phyloP scores from a whole-genome alignment of 2,329 filamentous ascomycete species.

The Cordyceps cateniannulata region DNA sequence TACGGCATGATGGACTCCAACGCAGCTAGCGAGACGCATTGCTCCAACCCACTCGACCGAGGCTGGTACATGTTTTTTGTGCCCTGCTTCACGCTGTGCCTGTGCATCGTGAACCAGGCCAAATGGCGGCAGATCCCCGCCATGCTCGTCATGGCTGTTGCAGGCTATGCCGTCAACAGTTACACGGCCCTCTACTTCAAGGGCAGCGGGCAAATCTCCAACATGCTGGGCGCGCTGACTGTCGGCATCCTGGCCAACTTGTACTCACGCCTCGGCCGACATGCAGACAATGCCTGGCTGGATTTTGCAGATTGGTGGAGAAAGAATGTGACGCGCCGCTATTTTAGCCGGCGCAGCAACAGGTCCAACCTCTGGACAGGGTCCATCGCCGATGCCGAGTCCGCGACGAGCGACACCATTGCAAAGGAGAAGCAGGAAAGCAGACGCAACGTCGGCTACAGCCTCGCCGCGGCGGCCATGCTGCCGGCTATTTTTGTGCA shows the following conservation, averaged over 20 bases:
- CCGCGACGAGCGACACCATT: slow-evolving; percentile 19
- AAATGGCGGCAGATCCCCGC: slow-evolving; percentile 72
- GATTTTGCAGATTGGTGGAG: slow-evolving; percentile 46
- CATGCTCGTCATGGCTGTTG: slow-evolving; percentile 67
- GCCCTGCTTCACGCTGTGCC: slow-evolving; percentile 63
- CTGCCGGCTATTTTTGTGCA: slow-evolving; percentile 78
- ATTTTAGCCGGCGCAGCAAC: slow-evolving; percentile 23
- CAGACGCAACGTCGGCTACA: slow-evolving; percentile 55
- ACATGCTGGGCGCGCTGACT: slow-evolving; percentile 68
- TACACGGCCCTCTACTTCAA: slow-evolving; percentile 62
- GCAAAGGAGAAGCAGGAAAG: slow-evolving; percentile 22
- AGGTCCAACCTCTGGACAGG: slow-evolving; percentile 26
- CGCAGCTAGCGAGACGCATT: slow-evolving; percentile 40
- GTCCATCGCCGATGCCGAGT: slow-evolving; percentile 27
- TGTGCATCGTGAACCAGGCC: slow-evolving; percentile 75
- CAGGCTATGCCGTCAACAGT: slow-evolving; percentile 70
- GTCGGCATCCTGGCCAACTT: slow-evolving; percentile 74
- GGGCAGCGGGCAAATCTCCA: slow-evolving; percentile 67
- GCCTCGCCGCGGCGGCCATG: slow-evolving; percentile 77
- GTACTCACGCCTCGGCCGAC: slow-evolving; percentile 62
- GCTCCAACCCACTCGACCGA: slow-evolving; percentile 37
- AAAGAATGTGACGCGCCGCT: slow-evolving; percentile 31
- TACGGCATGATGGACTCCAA: slow-evolving; percentile 57
- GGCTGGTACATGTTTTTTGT: slow-evolving; percentile 64
- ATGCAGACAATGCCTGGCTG: slow-evolving; percentile 48